Evolutionary conservation across 2,329 filamentous ascomycete species (phyloP).

Genomic region (Penicillium frequentans): DNA sequence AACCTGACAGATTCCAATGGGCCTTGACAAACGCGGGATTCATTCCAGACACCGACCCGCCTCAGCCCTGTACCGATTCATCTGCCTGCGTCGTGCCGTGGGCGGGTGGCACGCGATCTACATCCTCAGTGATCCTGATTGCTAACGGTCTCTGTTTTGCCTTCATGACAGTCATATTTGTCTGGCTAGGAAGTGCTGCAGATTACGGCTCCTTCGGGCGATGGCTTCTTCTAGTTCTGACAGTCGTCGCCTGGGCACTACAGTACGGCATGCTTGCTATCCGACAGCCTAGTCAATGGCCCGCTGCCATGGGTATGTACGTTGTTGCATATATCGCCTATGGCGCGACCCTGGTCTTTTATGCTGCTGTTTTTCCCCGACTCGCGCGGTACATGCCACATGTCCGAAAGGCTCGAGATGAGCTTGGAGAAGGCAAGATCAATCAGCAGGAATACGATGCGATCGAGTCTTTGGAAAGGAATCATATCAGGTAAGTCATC

Average conservation of each 20-base stretch:
- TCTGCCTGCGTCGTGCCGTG: constrained; percentile 43
- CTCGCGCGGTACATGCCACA: constrained; percentile 43
- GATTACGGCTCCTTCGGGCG: constrained; percentile 45
- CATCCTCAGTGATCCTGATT: constrained; percentile 42
- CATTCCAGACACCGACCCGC: constrained; percentile 38
- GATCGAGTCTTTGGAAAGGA: constrained; percentile 43
- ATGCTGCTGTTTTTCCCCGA: constrained; percentile 43
- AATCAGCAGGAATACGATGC: constrained; percentile 40
- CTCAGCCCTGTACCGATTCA: constrained; percentile 29
- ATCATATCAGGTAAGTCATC: constrained; percentile 38
- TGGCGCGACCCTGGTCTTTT: constrained; percentile 44
- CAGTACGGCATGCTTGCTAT: constrained; percentile 45
- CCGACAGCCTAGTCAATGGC: constrained; percentile 39
- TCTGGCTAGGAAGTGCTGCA: constrained; percentile 43
- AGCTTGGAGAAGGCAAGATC: constrained; percentile 41
- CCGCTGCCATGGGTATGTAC: constrained; percentile 42
- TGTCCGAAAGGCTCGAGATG: constrained; percentile 43
- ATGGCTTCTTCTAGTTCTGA: constrained; percentile 43
- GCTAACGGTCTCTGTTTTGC: constrained; percentile 45
- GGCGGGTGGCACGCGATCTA: constrained; percentile 38
- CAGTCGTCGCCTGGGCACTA: constrained; percentile 42
- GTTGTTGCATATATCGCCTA: constrained; percentile 43
- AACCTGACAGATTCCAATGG: constrained; percentile 37
- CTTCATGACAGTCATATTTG: constrained; percentile 45
- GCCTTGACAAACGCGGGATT: constrained; percentile 39